phyloP scores from a whole-genome alignment of 73 alveolate species.

The Stentor coeruleus region DNA sequence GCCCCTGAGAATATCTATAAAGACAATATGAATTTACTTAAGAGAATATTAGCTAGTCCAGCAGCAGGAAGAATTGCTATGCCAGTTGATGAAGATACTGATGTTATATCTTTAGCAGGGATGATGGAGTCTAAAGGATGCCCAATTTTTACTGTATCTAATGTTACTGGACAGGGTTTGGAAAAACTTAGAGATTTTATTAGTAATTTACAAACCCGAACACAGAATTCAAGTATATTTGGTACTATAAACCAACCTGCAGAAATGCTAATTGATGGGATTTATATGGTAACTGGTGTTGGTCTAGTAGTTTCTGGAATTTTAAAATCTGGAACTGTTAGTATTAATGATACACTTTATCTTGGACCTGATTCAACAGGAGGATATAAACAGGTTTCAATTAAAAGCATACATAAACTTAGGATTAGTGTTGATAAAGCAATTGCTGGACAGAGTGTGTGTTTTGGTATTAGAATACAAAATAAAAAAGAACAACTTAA shows the following conservation, averaged over 20 bases:
- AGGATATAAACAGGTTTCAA: constrained; percentile 68
- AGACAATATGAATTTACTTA: constrained; percentile 68
- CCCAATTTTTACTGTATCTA: constrained; percentile 76
- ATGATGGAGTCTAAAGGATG: constrained; percentile 27
- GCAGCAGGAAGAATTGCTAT: constrained; percentile 74
- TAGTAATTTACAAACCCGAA: not conserved
- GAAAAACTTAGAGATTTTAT: constrained; percentile 51
- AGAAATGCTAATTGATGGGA: constrained; percentile 81
- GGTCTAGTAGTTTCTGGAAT: constrained; percentile 91
- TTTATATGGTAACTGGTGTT: constrained; percentile 78
- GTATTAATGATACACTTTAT: constrained; percentile 48
- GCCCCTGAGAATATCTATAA: constrained; percentile 94
- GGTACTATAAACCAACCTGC: constrained; percentile 73
- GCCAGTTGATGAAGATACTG: constrained; percentile 49
- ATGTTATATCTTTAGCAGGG: constrained; percentile 27
- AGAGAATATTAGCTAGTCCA: constrained; percentile 64
- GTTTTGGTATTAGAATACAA: constrained; percentile 82
- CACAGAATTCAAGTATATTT: constrained; percentile 47
- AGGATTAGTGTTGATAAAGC: constrained; percentile 77
- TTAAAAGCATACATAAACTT: constrained; percentile 79
- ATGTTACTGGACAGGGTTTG: constrained; percentile 83
- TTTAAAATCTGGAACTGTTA: constrained; percentile 74
- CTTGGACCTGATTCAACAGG: constrained; percentile 87
- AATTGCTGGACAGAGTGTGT: constrained; percentile 80
- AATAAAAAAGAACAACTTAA: constrained; percentile 80